Conservation (phyloP, 768 basidiomycete species). For the Galerina marginata region DNA sequence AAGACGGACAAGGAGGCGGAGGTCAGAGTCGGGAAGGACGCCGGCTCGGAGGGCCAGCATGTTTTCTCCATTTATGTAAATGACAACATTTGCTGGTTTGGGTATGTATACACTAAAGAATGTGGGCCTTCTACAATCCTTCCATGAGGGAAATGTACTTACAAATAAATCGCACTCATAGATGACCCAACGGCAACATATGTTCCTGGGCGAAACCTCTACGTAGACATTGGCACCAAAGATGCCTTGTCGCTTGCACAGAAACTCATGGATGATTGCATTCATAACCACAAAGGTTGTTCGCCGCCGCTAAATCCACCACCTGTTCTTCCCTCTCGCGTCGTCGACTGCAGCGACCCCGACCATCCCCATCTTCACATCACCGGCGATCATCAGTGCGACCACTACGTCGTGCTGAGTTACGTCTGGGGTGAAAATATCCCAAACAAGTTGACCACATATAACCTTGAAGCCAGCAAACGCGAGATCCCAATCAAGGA, state of each 20-base stretch:
- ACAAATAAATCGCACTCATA: neutral
- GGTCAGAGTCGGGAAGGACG: too few species aligned
- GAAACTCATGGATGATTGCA: neutral
- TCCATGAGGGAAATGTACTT: too few species aligned
- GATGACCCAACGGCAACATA: neutral
- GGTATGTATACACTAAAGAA: too few species aligned
- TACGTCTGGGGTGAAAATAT: slow-evolving; percentile 4
- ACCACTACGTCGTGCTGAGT: neutral
- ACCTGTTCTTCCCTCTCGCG: slow-evolving; percentile 3
- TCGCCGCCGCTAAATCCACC: neutral
- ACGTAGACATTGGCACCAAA: neutral
- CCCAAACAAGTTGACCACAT: neutral
- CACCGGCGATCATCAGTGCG: neutral
- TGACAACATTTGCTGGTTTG: too few species aligned
- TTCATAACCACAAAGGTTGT: neutral
- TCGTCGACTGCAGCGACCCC: slow-evolving; percentile 5
- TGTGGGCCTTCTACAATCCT: too few species aligned
- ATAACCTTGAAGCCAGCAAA: slow-evolving; percentile 1
- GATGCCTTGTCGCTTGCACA: neutral
- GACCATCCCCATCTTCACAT: neutral
- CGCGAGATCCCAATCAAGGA: neutral
- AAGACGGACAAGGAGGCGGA: too few species aligned
- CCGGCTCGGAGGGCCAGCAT: too few species aligned
- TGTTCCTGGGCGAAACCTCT: neutral
- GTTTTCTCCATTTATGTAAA: too few species aligned